Conservation (phyloP, 2,329 filamentous ascomycete species). For the Parasarocladium wereldwijsianum region DNA sequence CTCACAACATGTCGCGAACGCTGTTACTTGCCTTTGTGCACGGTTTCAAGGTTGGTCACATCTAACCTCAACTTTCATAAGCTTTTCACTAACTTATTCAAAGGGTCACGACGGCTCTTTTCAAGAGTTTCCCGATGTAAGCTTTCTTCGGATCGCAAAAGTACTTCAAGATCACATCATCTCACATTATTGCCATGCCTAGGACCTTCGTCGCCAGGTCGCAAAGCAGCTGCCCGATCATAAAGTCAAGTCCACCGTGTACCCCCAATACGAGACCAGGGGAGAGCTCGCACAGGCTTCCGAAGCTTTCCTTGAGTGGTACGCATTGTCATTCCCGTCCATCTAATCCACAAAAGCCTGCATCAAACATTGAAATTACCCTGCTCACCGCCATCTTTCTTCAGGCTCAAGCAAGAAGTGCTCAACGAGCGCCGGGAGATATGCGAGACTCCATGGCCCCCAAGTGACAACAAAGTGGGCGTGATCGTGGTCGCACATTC, state of each 20-base stretch:
- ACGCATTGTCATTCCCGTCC: constrained; percentile 3
- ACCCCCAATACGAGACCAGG: constrained; percentile 59
- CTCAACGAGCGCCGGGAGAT: constrained; percentile 62
- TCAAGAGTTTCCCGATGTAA: constrained; percentile 41
- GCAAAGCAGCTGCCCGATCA: constrained; percentile 44
- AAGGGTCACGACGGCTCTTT: constrained; percentile 59
- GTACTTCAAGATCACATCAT: constrained; percentile 3
- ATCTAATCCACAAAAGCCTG: background rate
- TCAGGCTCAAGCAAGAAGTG: constrained; percentile 64
- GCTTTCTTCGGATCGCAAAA: constrained; percentile 1
- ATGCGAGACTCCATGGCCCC: constrained; percentile 59
- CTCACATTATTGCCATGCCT: background rate
- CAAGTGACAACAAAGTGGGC: constrained; percentile 64
- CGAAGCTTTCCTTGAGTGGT: constrained; percentile 32
- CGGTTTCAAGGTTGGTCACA: constrained; percentile 46
- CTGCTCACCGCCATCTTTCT: no score
- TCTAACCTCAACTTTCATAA: no score
- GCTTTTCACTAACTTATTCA: background rate
- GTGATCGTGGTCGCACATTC: constrained; percentile 73
- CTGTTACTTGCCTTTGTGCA: constrained; percentile 61
- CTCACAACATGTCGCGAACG: constrained; percentile 35
- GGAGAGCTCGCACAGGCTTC: constrained; percentile 45
- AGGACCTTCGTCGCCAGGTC: constrained; percentile 44
- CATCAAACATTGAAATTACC: background rate
- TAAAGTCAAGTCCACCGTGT: constrained; percentile 45